Evolutionary conservation across 306 rosid genomes (phyloP).

Genomic region (Pyrus bretschneideri): DNA sequence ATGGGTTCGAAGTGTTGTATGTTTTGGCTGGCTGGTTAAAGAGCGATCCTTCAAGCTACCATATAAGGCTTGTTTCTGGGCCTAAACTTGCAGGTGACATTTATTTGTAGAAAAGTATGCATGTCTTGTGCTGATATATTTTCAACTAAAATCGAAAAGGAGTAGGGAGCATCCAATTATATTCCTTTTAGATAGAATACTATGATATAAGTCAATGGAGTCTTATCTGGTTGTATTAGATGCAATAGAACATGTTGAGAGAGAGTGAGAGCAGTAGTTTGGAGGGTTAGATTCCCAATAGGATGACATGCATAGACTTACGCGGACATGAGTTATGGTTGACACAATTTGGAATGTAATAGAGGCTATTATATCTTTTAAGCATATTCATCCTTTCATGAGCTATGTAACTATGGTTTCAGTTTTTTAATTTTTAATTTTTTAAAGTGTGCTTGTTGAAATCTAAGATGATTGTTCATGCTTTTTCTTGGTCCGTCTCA

Average conservation of each 20-base stretch:
- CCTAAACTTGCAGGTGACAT: conserved; percentile 64
- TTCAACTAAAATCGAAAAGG: neutral
- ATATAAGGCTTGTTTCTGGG: conserved; percentile 66
- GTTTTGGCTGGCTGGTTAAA: conserved; percentile 87
- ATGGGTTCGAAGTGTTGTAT: conserved; percentile 72
- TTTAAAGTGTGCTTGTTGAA: neutral
- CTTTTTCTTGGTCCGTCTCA: neutral
- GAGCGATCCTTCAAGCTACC: conserved; percentile 51
- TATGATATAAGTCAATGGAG: neutral
- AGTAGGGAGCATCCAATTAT: neutral
- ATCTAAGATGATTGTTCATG: neutral
- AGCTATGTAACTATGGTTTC: neutral
- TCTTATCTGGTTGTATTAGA: neutral
- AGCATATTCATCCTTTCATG: neutral
- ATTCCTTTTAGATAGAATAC: neutral
- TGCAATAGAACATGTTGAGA: neutral
- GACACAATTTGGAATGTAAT: neutral
- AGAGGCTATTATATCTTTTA: neutral
- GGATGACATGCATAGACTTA: neutral
- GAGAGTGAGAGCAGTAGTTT: neutral
- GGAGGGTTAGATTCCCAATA: neutral
- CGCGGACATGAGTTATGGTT: neutral
- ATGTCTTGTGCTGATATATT: neutral
- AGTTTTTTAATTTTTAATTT: neutral
- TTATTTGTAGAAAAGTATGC: neutral